phyloP scores from a whole-genome alignment of 805 yeast species.

The Maudiozyma barnettii region DNA sequence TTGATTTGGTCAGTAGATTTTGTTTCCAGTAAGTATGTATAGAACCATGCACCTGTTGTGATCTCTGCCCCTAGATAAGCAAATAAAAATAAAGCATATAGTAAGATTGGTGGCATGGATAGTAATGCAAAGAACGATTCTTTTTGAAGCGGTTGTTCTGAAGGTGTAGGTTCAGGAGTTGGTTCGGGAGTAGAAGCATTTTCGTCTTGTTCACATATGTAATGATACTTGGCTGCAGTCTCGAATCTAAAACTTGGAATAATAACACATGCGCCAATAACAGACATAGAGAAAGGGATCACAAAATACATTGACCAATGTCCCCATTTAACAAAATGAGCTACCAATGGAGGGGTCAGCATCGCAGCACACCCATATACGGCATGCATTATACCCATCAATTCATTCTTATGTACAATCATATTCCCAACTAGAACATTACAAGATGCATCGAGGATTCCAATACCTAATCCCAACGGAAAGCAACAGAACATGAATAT shows the following conservation, averaged over 20 bases:
- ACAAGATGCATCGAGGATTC: constrained; percentile 27
- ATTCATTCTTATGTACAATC: constrained; percentile 41
- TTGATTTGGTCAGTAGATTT: constrained; percentile 38
- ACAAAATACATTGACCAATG: constrained; percentile 24
- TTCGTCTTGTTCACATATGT: constrained; percentile 13
- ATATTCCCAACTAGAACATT: constrained; percentile 28
- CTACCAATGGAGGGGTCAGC: constrained; percentile 54
- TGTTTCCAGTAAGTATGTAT: constrained; percentile 49
- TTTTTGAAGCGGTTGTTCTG: neutral
- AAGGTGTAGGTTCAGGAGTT: constrained; percentile 2
- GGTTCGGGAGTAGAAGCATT: constrained; percentile 6
- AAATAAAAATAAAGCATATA: constrained; percentile 48
- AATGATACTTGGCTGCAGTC: constrained; percentile 30
- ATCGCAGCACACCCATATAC: constrained; percentile 67
- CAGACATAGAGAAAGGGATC: constrained; percentile 31
- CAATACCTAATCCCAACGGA: constrained; percentile 30
- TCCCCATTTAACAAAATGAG: constrained; percentile 29
- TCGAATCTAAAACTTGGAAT: constrained; percentile 41
- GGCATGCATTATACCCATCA: constrained; percentile 58
- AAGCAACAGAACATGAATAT: constrained; percentile 19
- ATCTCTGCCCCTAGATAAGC: constrained; percentile 65
- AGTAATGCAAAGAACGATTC: constrained; percentile 10
- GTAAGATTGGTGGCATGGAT: constrained; percentile 30
- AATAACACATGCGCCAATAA: constrained; percentile 26
- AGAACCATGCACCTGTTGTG: constrained; percentile 61